Evolutionary conservation across 257 asterid species (phyloP).

Genomic region (Nicotiana knightiana): DNA sequence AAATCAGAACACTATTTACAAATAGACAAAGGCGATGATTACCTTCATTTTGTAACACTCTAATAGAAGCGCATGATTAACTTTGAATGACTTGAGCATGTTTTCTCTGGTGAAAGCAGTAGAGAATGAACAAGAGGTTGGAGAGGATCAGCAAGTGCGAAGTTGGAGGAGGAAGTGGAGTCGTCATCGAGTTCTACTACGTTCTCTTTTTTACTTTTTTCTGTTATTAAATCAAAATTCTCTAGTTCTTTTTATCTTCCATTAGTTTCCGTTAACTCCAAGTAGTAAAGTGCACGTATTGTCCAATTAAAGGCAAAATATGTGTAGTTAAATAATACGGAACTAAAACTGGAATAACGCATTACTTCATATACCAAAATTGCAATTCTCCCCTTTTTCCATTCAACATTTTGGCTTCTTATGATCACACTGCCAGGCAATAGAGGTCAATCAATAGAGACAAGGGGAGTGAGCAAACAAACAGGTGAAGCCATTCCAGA

Average conservation of each 20-base stretch:
- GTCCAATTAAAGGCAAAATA: not conserved
- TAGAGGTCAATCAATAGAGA: conserved; percentile 6
- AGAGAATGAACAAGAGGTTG: not conserved
- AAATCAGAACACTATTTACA: not conserved
- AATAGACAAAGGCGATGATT: not conserved
- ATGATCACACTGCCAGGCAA: not conserved
- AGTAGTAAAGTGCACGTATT: not conserved
- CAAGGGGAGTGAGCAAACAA: not conserved
- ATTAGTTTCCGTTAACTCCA: not conserved
- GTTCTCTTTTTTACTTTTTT: not conserved
- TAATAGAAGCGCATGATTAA: not conserved
- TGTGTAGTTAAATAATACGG: not conserved
- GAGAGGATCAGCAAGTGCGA: not conserved
- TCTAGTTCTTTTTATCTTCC: not conserved
- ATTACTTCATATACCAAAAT: not conserved
- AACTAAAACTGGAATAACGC: not conserved
- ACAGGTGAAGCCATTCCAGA: conserved; percentile 2
- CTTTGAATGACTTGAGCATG: not conserved
- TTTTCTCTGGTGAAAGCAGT: not conserved
- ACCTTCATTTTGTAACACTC: not conserved
- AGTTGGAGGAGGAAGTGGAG: not conserved
- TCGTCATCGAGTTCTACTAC: not conserved
- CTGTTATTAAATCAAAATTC: not conserved
- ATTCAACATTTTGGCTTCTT: not conserved
- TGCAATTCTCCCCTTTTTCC: not conserved